Evolutionary conservation across 2,329 filamentous ascomycete species (phyloP).

Genomic region (Sclerotinia spermophila): DNA sequence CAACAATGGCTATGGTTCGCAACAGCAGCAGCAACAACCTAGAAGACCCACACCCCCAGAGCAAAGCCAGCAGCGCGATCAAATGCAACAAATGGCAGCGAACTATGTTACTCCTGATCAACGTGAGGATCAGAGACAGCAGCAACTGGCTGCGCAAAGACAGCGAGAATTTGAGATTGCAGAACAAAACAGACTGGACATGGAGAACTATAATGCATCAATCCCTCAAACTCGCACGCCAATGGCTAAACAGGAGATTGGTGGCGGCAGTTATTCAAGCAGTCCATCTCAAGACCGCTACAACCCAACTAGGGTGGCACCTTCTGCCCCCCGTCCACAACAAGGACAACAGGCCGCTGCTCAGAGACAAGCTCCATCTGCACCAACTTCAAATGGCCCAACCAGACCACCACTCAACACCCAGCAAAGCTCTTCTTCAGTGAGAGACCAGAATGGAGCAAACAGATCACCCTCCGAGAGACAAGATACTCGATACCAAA

Average conservation of each 20-base stretch:
- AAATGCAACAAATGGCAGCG: conserved; percentile 54
- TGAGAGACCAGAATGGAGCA: conserved; percentile 35
- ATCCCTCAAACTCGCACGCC: conserved; percentile 77
- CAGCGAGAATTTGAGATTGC: conserved; percentile 53
- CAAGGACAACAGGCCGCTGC: conserved; percentile 42
- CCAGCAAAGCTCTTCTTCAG: conserved; percentile 49
- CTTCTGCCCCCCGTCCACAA: conserved; percentile 64
- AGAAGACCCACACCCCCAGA: conserved; percentile 46
- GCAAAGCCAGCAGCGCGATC: conserved; percentile 51
- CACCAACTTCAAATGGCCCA: conserved; percentile 48
- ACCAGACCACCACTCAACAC: conserved; percentile 46
- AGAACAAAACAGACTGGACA: conserved; percentile 68
- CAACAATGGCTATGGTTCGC: conserved; percentile 42
- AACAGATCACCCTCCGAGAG: conserved; percentile 39
- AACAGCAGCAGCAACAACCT: conserved; percentile 24
- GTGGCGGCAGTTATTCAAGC: conserved; percentile 62
- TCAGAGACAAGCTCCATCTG: conserved; percentile 75
- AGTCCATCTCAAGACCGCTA: conserved; percentile 57
- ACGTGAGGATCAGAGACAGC: conserved; percentile 55
- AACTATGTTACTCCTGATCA: conserved; percentile 51
- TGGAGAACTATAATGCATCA: conserved; percentile 86
- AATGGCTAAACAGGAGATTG: conserved; percentile 85
- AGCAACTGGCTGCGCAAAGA: conserved; percentile 56
- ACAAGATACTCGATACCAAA: conserved; percentile 38
- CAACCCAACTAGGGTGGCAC: conserved; percentile 80